Percentiles rank a stretch among this genome's conserved stretches.
phyloP scores from a whole-genome alignment of 352 stramenopile species.

The Phytophthora uliginosa region DNA sequence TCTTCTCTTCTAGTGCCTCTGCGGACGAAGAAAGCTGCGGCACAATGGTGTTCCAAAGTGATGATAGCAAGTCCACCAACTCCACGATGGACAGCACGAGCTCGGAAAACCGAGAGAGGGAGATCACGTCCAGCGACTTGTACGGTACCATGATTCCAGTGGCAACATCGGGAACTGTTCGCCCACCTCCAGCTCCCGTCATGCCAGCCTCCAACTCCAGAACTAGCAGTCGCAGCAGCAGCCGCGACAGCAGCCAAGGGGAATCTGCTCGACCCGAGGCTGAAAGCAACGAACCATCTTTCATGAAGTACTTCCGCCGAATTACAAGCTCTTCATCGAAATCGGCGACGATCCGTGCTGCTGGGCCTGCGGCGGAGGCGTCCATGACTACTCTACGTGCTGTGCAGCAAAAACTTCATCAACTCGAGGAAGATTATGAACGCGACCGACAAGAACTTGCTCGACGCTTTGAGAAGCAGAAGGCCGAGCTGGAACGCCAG shows the following conservation, averaged over 20 bases:
- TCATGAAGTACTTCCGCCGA: slow-evolving; percentile 88
- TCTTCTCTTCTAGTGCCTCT: slow-evolving; percentile 25
- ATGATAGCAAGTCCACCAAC: slow-evolving; percentile 23
- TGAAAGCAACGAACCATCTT: slow-evolving; percentile 64
- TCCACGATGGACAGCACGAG: slow-evolving; percentile 20
- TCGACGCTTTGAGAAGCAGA: slow-evolving; percentile 55
- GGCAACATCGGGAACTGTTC: slow-evolving; percentile 13
- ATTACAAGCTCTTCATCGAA: slow-evolving; percentile 35
- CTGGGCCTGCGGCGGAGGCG: slow-evolving; percentile 32
- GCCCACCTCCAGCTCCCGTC: slow-evolving; percentile 33
- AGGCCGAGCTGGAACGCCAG: slow-evolving; percentile 57
- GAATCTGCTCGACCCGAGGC: slow-evolving; percentile 22
- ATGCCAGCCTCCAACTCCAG: slow-evolving; percentile 22
- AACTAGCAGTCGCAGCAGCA: slow-evolving; percentile 31
- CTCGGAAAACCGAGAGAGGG: slow-evolving; percentile 23
- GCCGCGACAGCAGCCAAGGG: slow-evolving; percentile 19
- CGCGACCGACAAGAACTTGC: slow-evolving; percentile 51
- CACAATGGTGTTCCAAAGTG: slow-evolving; percentile 65
- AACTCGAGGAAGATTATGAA: slow-evolving; percentile 65
- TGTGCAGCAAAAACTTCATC: slow-evolving; percentile 58
- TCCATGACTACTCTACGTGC: slow-evolving; percentile 24
- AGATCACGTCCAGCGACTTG: slow-evolving; percentile 62
- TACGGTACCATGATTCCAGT: slow-evolving; percentile 71
- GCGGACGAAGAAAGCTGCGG: slow-evolving; percentile 33
- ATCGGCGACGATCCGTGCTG: slow-evolving; percentile 33